These are phyloP conservation scores for Neurospora sp. DNA, from an alignment of 495 filamentous ascomycete species.

Conservation along the genomic window DNA sequence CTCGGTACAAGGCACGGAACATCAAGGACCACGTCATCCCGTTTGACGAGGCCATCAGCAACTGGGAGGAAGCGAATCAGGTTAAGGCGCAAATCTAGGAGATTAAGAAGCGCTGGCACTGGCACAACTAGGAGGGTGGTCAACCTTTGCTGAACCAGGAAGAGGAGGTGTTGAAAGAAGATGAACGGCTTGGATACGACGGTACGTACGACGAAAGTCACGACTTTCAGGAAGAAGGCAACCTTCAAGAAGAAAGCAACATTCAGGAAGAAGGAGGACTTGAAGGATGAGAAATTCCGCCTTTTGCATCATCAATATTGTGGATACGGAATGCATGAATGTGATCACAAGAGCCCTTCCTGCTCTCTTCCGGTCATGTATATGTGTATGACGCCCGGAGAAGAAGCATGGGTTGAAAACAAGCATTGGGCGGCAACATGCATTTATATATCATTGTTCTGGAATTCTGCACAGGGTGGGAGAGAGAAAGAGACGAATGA, in stretches of 20 bases:
- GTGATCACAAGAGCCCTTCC: not conserved
- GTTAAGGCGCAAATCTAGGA: constrained; percentile 8
- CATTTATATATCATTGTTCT: not conserved
- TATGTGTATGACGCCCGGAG: not conserved
- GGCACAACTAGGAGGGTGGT: not conserved
- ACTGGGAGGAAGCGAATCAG: constrained; percentile 26
- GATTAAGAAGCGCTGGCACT: not conserved
- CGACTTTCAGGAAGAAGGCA: not conserved
- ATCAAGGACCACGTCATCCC: constrained; percentile 19
- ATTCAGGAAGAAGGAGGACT: not conserved
- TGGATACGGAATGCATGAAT: not conserved
- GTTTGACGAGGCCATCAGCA: constrained; percentile 18
- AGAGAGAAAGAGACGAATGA: not conserved
- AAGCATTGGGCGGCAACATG: not conserved
- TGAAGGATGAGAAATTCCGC: not conserved
- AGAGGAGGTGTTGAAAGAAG: not conserved
- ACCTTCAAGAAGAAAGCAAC: not conserved
- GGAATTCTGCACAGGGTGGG: not conserved
- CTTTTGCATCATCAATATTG: not conserved
- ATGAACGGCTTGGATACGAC: not conserved
- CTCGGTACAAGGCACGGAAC: constrained; percentile 21
- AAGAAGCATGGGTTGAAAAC: not conserved
- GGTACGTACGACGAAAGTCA: not conserved
- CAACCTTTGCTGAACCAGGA: not conserved
- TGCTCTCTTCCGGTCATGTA: not conserved